Conservation (phyloP, 495 filamentous ascomycete species). For the Aspergillus mulundensis region DNA sequence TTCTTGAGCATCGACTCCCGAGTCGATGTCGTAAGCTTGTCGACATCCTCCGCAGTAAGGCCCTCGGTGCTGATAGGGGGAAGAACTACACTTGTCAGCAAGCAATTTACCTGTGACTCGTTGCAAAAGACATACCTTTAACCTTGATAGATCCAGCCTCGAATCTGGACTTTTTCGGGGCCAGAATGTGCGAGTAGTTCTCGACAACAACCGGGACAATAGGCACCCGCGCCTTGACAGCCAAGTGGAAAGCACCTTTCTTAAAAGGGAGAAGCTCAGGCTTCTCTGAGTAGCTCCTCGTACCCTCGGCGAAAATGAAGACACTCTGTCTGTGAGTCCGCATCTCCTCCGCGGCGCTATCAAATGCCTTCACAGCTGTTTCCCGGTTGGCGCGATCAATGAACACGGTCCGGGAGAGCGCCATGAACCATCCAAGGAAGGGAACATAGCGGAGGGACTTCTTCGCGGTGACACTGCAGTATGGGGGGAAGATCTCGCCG, state of each 20-base stretch:
- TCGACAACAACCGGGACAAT: constrained; percentile 80
- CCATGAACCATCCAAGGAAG: constrained; percentile 96
- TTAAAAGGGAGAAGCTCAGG: constrained; percentile 87
- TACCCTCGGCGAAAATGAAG: constrained; percentile 93
- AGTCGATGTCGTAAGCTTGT: constrained; percentile 65
- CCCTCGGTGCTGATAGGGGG: constrained; percentile 80
- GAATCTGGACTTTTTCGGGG: constrained; percentile 65
- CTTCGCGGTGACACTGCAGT: constrained; percentile 94
- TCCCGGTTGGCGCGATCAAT: constrained; percentile 83
- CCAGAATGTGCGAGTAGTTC: constrained; percentile 84
- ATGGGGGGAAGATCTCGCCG: constrained; percentile 78
- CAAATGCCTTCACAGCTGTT: constrained; percentile 81
- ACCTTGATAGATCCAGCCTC: constrained; percentile 71
- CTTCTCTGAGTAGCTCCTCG: constrained; percentile 78
- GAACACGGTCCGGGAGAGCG: constrained; percentile 83
- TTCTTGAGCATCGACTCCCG: constrained; percentile 78
- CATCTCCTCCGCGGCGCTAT: constrained; percentile 77
- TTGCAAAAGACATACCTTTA: constrained; percentile 56
- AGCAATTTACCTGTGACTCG: not conserved
- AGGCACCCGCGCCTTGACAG: constrained; percentile 87
- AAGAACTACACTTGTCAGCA: constrained; percentile 52
- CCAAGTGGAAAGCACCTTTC: constrained; percentile 96
- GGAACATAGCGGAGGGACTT: constrained; percentile 73
- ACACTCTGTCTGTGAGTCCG: constrained; percentile 72
- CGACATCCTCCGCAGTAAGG: constrained; percentile 75